Percentiles rank a stretch among this genome's conserved stretches.
Conservation (phyloP, 176 grass and related monocot species). For the Miscanthus lutarioriparius region DNA sequence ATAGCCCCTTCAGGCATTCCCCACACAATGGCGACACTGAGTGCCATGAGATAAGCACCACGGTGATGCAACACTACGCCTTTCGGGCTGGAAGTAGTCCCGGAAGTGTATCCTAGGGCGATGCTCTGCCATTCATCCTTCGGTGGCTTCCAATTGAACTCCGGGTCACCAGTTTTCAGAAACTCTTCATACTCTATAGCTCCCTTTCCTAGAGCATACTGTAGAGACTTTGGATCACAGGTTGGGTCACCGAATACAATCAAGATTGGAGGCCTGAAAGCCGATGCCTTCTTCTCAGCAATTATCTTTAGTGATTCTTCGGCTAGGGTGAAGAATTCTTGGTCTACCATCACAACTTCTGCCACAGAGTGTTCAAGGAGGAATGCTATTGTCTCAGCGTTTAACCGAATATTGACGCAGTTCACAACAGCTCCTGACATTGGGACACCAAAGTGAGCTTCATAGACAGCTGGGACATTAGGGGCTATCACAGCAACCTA, state of each 20-base stretch:
- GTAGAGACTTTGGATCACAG: constrained; percentile 51
- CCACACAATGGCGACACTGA: constrained; percentile 72
- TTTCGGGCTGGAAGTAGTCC: constrained; percentile 90
- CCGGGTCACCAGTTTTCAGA: constrained; percentile 65
- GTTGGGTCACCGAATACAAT: constrained; percentile 65
- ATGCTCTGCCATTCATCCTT: constrained; percentile 98
- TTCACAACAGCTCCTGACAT: constrained; percentile 90
- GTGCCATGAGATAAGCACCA: constrained; percentile 86
- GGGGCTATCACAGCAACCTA: constrained; percentile 92
- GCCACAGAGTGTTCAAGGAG: constrained; percentile 77
- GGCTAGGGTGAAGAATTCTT: constrained; percentile 80
- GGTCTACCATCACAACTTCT: constrained; percentile 83
- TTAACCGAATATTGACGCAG: constrained; percentile 73
- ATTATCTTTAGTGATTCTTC: constrained; percentile 75
- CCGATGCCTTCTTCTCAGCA: constrained; percentile 54
- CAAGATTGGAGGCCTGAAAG: constrained; percentile 59
- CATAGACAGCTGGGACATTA: constrained; percentile 82
- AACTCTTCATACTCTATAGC: constrained; percentile 83
- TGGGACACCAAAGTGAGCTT: constrained; percentile 88
- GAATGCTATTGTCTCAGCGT: constrained; percentile 72
- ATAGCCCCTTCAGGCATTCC: constrained; percentile 69
- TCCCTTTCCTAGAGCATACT: constrained; percentile 68
- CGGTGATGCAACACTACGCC: constrained; percentile 86
- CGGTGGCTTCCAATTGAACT: constrained; percentile 70
- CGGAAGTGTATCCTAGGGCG: constrained; percentile 83